Evolutionary conservation across 495 filamentous ascomycete genomes (phyloP), one percentile per base, ranked within the genome.

Genomic region (Aspergillus biplanus): DNA sequence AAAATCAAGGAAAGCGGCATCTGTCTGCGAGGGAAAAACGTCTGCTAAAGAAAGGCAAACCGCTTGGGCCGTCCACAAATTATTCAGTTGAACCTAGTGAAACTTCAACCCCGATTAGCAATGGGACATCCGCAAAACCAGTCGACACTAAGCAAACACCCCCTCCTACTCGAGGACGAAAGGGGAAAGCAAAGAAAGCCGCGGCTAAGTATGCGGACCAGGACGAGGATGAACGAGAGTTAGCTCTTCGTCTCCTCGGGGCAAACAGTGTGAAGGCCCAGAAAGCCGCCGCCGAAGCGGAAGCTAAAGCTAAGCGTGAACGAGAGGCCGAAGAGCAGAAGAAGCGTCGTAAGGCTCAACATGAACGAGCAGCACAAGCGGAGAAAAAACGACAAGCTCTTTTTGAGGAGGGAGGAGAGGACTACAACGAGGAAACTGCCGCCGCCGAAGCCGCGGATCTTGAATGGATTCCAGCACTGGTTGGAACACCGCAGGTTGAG

Each of bases 141-240:
- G 61, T 35, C 58, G 33, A 59, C 64, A 32, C 56, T 11, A 64
- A 71, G 27, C 65, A 75, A 72, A 77, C 54, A 66, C 65, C 64
- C 60, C 71, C 73, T 37, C 74, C 74, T 35, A 86, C 90, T 44
- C 91, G 94, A 32, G 95, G 93, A 42, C 94, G 96, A 75, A 87
- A 85, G 59, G 83, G 81, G 49, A 99, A 97, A 71, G 85, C 86
- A 50, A 97, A 95, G 79, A 97, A 96, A 69, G 85, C 90, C 0
- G 92, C 92, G 32, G 76, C 84, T 52, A 98, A 97, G 76, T 99
- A 99, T 74, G 92, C 92, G 35, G 82, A 96, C 68, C 95, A 99
- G 82, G 93, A 97, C 69, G 93, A 96, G 16, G 93, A 95, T 70
- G 95, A 99, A 65, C 90, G 93, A 46, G 86, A 83, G 37, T 82